Conservation (phyloP, 1,284 basidiomycete species). For the Ganoderma resinaceum region DNA sequence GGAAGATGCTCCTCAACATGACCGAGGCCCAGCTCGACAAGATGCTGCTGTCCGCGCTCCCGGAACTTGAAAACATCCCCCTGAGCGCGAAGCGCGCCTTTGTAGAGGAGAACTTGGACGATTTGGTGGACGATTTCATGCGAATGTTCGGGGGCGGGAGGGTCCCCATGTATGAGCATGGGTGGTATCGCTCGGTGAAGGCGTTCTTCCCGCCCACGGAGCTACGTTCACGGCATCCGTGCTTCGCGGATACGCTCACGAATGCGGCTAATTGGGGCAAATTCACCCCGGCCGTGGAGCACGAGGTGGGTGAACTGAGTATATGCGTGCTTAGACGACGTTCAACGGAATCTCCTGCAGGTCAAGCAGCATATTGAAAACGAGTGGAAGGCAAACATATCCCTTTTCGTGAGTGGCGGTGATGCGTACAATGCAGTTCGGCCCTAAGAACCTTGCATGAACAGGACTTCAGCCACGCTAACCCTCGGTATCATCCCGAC, state of each 20-base stretch:
- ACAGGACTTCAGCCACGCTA: constrained; percentile 15
- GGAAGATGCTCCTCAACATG: constrained; percentile 10
- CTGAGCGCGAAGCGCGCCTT: constrained; percentile 1
- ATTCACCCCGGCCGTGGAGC: neutral
- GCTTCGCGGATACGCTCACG: constrained; percentile 11
- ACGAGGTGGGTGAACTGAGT: neutral
- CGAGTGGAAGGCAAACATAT: constrained; percentile 25
- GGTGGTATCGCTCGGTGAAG: constrained; percentile 17
- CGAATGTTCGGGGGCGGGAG: neutral
- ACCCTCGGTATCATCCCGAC: constrained; percentile 8
- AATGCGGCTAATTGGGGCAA: neutral
- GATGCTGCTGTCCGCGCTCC: neutral
- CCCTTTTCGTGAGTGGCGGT: constrained; percentile 16
- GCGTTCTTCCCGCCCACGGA: constrained; percentile 17
- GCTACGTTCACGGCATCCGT: constrained; percentile 11
- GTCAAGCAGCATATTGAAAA: constrained; percentile 11
- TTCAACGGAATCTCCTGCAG: neutral
- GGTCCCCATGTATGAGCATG: constrained; percentile 9
- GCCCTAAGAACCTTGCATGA: neutral
- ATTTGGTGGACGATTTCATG: constrained; percentile 1
- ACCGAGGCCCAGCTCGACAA: neutral
- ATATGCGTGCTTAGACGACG: neutral
- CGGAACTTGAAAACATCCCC: neutral
- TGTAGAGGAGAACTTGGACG: neutral
- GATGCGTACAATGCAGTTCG: too few species aligned